Evolutionary conservation across 2,329 filamentous ascomycete species (phyloP), one percentile per base, ranked within the genome.

Genomic region (Tolypocladium album): DNA sequence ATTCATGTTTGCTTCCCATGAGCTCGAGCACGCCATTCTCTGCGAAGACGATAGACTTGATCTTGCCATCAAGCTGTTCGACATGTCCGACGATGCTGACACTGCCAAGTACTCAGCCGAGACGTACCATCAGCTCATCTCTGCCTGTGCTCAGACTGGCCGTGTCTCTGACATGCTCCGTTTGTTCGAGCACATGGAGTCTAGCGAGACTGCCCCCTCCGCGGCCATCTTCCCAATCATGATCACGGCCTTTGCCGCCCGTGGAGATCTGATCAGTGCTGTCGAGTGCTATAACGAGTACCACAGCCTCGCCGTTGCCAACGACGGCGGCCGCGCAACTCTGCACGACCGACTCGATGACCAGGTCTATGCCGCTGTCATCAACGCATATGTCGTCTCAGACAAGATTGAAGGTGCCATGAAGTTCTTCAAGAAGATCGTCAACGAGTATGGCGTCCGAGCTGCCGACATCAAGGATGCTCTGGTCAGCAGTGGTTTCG

Each of bases 241-340:
- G 90, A 97, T 99, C 71, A 87, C 89, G n/a, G 92, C 92, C 0
- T 97, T 96, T 70, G 90, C 90, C 62, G 83, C 84, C 50, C 83
- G 83, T 13, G 89, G 92, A 57, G 92, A 97, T 70, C 77, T 97
- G 53, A 81, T 87, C 67, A 95, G 89, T 66, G 94, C 92, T 24
- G 90, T 97, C 8, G 92, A 96, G 72, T 92, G 91, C 75, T 99
- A 97, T 76, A 93, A 95, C 64, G 90, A 96, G 74, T 97, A 97
- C 80, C 91, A 91, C 69, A 84, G 85, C 55, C 80, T 97, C 50
- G 92, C 93, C n/a, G 85, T 97, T 58, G 86, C 88, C 45, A 84
- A 94, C 70, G 89, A 97, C 72, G 84, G 82, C 45, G 92, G 92
- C 60, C 79, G 85, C 61, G 79, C 86, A 55, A 83, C 83, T 22